Evolutionary conservation across 768 basidiomycete species (phyloP).

Genomic region (Suillus cothurnatus): DNA sequence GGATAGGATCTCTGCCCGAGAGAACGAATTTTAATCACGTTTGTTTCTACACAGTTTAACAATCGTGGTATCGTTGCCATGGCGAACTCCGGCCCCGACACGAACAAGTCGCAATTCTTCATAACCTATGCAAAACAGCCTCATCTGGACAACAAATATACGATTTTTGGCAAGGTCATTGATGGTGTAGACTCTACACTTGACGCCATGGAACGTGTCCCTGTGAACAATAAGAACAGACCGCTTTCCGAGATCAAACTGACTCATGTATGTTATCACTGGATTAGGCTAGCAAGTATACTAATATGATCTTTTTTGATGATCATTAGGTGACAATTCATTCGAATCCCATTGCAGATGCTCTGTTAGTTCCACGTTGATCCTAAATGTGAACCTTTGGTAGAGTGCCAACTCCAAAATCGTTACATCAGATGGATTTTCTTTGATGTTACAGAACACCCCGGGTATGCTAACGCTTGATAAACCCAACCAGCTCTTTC

Average conservation of each 20-base stretch:
- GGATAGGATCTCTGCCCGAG: constrained; percentile 3
- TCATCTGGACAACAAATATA: constrained; percentile 93
- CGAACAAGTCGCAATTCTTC: constrained; percentile 92
- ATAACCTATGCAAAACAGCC: constrained; percentile 91
- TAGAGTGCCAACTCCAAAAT: not conserved
- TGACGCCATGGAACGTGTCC: constrained; percentile 90
- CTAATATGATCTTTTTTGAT: constrained; percentile 12
- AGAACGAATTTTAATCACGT: not conserved
- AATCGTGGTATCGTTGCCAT: constrained; percentile 93
- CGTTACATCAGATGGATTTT: not conserved
- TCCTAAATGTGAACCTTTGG: too few species aligned
- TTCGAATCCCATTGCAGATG: constrained; percentile 93
- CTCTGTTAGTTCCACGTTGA: constrained; percentile 37
- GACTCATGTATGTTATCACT: constrained; percentile 57
- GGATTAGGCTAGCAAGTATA: not conserved
- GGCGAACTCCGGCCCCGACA: constrained; percentile 95
- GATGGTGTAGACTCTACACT: constrained; percentile 94
- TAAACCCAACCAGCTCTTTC: constrained; percentile 87
- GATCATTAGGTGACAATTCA: constrained; percentile 76
- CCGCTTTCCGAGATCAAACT: constrained; percentile 87
- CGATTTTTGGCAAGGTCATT: constrained; percentile 97
- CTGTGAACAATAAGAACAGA: constrained; percentile 88
- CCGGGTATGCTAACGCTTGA: constrained; percentile 56
- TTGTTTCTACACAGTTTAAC: constrained; percentile 70
- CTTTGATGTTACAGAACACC: constrained; percentile 7